Evolutionary conservation across 352 stramenopile species (phyloP), one percentile per base, ranked within the genome.

Genomic region (Phytopythium boreale): DNA sequence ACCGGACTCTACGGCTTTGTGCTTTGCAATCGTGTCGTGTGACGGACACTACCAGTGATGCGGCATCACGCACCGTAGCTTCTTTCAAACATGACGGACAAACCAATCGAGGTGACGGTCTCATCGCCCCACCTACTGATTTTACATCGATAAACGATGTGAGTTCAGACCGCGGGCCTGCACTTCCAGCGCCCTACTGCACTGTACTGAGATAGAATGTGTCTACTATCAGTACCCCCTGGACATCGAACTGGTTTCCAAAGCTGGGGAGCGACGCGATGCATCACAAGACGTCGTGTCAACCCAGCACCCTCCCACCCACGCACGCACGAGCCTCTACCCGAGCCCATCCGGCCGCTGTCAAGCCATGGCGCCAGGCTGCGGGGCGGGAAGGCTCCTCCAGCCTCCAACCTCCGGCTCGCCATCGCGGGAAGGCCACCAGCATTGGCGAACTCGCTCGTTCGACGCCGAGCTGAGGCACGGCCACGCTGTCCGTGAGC

Each of bases 101-200:
- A 8, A 36, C 31, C 8, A 8, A 8, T 36, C 31, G 37, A 17
- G 12, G 39, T 41, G 39, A 10, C 19, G 3, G 19, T 26, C 43
- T 26, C 43, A 49, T 6, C 43, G 8, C 12, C 11, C 43, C 2
- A 26, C 6, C 12, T 24, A 49, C 43, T 49, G 43, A 2, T 26
- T 49, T 49, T n/a, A 49, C 1, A 12, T 0, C 10, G 17, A 22
- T 22, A 15, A 3, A 10, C 5, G 9, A 5, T 26, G 0, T 49
- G 5, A 49, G 43, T 49, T 49, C 43, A 49, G 43, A 26, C 2
- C 7, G 6, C 4, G 0, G 0, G 10, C 43, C 6, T 47, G 41
- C 6, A 22, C 1, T 47, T 22, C 9, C 2, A n/a, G n/a, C n/a
- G 2, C 0, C 7, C 0, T 12, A 49, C 2, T 10, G 9, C 1